A percentile compares a stretch with the other conserved stretches of the same genome.
Evolutionary conservation across 768 basidiomycete genomes (phyloP).

Genomic region (Lentinus brumalis): DNA sequence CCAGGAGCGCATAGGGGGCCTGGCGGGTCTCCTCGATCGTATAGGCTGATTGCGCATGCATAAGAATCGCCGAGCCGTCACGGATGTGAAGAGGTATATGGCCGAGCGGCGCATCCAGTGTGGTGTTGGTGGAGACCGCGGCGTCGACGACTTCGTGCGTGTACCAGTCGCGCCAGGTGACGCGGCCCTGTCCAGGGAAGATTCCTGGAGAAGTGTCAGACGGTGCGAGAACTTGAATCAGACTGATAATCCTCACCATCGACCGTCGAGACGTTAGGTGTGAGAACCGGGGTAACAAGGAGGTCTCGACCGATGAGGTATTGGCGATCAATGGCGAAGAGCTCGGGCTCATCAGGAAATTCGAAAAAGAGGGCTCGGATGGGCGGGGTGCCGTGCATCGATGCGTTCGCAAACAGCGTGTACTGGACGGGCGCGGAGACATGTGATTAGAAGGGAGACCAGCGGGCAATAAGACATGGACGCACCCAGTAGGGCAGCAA

Average conservation of each 20-base stretch:
- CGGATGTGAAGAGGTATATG: constrained; percentile 79
- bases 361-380: constrained; percentile 78
- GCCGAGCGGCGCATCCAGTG: constrained; percentile 65
- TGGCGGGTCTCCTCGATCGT: constrained; percentile 68
- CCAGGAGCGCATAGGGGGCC: constrained; percentile 63
- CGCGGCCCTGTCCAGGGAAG: constrained; percentile 62
- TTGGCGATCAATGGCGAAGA: constrained; percentile 64
- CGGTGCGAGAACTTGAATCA: not conserved
- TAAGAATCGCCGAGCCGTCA: constrained; percentile 63
- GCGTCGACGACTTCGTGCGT: constrained; percentile 58
- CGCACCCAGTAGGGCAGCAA: constrained; percentile 80
- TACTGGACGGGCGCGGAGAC: constrained; percentile 43
- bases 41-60: constrained; percentile 64
- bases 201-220: constrained; percentile 43
- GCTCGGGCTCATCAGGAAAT: constrained; percentile 69
- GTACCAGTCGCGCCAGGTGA: constrained; percentile 76
- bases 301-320: constrained; percentile 73
- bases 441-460: not conserved
- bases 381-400: constrained; percentile 65
- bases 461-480: not conserved
- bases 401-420: constrained; percentile 71
- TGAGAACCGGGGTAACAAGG: constrained; percentile 75
- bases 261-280: constrained; percentile 67
- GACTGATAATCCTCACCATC: constrained; percentile 45
- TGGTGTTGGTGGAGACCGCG: constrained; percentile 43